These are phyloP conservation scores for Linnemannia schmuckeri DNA, from an alignment of 192 early-diverging fungal genomes.

Conservation along the genomic window DNA sequence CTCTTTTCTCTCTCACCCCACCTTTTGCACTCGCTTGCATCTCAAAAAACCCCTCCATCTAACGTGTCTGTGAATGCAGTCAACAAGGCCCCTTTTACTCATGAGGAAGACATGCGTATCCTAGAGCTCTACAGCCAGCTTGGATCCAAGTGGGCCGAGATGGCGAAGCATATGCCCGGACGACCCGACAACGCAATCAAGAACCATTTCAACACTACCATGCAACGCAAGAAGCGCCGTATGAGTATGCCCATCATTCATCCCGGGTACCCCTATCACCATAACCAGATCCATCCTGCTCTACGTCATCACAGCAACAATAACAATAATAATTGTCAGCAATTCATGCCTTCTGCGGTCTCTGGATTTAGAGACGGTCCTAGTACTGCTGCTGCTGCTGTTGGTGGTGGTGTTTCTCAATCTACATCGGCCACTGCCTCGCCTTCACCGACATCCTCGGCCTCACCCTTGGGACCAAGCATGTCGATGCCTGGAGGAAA, in stretches of 20 bases:
- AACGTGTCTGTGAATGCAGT: constrained; percentile 2
- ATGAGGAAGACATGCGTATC: constrained; percentile 45
- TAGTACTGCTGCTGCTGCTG: not conserved
- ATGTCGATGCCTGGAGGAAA: constrained; percentile 7
- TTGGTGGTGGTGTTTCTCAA: not conserved
- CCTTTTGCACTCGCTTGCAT: not conserved
- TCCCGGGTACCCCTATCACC: constrained; percentile 11
- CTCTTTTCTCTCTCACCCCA: not conserved
- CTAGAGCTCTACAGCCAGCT: constrained; percentile 44
- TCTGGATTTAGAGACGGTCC: not conserved
- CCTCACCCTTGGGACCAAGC: not conserved
- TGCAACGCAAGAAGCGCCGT: constrained; percentile 53
- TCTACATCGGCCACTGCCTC: not conserved
- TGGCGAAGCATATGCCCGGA: constrained; percentile 53
- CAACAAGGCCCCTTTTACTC: constrained; percentile 52
- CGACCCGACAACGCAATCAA: constrained; percentile 54
- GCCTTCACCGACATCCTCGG: not conserved
- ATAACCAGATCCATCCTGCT: not conserved
- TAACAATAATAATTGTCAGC: not conserved
- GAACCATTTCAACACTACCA: constrained; percentile 56
- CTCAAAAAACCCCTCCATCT: not conserved
- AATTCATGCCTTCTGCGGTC: not conserved
- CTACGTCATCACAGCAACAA: not conserved
- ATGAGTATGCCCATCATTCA: constrained; percentile 43
- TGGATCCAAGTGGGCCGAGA: constrained; percentile 53